Evolutionary conservation across 2,329 filamentous ascomycete species (phyloP), one percentile per base, ranked within the genome.

Genomic region (Pseudogymnoascus sp.): DNA sequence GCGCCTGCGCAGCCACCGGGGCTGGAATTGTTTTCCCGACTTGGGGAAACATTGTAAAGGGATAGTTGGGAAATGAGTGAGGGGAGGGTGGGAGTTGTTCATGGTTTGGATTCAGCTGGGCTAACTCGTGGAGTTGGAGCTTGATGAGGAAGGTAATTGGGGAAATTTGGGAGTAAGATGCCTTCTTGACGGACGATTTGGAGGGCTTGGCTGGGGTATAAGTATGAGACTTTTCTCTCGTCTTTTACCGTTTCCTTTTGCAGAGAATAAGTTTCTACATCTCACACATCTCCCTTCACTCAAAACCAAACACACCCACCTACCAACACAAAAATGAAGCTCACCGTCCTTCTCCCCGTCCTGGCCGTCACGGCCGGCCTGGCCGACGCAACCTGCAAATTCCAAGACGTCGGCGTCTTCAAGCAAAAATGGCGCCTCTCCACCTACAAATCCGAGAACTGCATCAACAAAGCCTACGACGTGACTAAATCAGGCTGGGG

Each of bases 401-500:
- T 28, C 44, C 44, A 53, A 53, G 44, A 53, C 11, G 44, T 53
- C 23, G 44, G 44, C 44, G 23, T 53, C 44, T 53, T 53, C 44
- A 53, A 53, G 44, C 44, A 53, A 31, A 53, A 53, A 28, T 53
- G 44, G 44, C 44, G 44, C 5, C 44, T 53, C 44, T 53, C 44
- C 7, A 53, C 44, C 44, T 53, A 53, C 44, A 53, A 31, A 16
- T 53, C 44, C 23, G 23, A 53, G 23, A 53, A 53, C 44, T 53
- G 44, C 23, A 53, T 53, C 44, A 31, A 53, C 44, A 53, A 53
- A 28, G 44, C 14, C 44, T 53, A 53, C 44, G 44, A 53, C 23
- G 44, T 53, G 23, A 53, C 44, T 6, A 53, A 53, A 7, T 53
- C 44, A 14, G 44, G 44, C 2, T 53, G 44, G 44, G 44, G 44